These are phyloP conservation scores for Ustilago xerochloae DNA, from an alignment of 1,284 basidiomycete species.

Conservation along the genomic window DNA sequence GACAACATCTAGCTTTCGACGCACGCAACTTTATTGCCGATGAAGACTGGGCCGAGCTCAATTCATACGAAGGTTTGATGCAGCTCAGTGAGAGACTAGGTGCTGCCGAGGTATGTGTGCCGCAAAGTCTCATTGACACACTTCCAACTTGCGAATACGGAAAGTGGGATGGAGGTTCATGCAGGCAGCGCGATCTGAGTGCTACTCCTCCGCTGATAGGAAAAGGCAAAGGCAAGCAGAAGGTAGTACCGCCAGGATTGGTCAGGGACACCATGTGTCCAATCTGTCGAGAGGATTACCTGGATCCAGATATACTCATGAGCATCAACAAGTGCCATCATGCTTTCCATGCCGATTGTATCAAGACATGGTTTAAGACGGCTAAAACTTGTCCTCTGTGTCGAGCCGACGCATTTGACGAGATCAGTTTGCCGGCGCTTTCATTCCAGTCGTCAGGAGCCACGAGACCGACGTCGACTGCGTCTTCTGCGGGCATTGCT, in stretches of 20 bases:
- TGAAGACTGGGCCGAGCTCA: conserved; percentile 42
- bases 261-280: conserved; percentile 41
- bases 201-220: conserved; percentile 10
- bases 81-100: conserved; percentile 31
- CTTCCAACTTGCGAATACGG: conserved; percentile 41
- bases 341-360: conserved; percentile 45
- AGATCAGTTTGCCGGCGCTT: conserved; percentile 18
- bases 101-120: conserved; percentile 25
- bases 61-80: conserved; percentile 41
- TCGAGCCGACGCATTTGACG: conserved; percentile 38
- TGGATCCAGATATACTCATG: conserved; percentile 40
- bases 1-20: conserved; percentile 19
- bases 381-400: conserved; percentile 47
- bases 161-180: conserved; percentile 39
- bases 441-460: conserved; percentile 19
- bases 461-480: too few species aligned
- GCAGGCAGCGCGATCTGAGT: conserved; percentile 3
- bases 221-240: conserved; percentile 25
- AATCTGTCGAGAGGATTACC: conserved; percentile 44
- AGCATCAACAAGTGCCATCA: conserved; percentile 38
- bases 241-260: conserved; percentile 1
- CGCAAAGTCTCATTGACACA: conserved; percentile 28
- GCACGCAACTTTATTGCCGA: conserved; percentile 44
- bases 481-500: too few species aligned
- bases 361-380: conserved; percentile 45